A percentile compares a stretch with the other conserved stretches of the same genome.
These are phyloP conservation scores for Scheffersomyces stambukii DNA, from an alignment of 1,139 yeast species.

Conservation along the genomic window DNA sequence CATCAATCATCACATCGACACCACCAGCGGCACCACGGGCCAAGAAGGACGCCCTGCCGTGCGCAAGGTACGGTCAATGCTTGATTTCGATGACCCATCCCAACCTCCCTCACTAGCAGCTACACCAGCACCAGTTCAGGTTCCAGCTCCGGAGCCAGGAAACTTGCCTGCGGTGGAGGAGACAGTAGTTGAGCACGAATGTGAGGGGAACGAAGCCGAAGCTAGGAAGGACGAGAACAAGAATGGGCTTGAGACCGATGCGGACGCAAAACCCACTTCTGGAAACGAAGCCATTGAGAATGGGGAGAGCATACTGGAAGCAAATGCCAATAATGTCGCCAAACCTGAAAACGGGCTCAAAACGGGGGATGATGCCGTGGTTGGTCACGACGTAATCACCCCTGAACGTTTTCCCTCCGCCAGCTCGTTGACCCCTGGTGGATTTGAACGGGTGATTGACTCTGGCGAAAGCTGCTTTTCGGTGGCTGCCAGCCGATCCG, in stretches of 20 bases:
- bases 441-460: too few relatives aligned
- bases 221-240: constrained; percentile 2
- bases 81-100: constrained; percentile 7
- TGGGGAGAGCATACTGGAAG: too few relatives aligned
- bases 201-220: constrained; percentile 4
- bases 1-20: too few relatives aligned
- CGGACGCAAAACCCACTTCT: constrained; percentile 11
- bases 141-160: constrained; percentile 4
- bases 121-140: constrained; percentile 1
- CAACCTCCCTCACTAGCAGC: constrained; percentile 2
- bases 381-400: too few relatives aligned
- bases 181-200: constrained; percentile 9
- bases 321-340: too few relatives aligned
- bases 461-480: constrained; percentile 3
- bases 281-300: constrained; percentile 1
- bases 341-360: too few relatives aligned
- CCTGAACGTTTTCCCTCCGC: too few relatives aligned
- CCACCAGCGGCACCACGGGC: too few relatives aligned
- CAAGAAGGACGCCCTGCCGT: too few relatives aligned
- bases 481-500: background rate
- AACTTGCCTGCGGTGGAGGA: constrained; percentile 11
- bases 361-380: too few relatives aligned
- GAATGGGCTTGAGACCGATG: constrained; percentile 2
- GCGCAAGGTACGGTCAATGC: constrained; percentile 11
- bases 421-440: too few relatives aligned